Evolutionary conservation across 805 yeast genomes (phyloP).

Genomic region (Starmera caribaea): DNA sequence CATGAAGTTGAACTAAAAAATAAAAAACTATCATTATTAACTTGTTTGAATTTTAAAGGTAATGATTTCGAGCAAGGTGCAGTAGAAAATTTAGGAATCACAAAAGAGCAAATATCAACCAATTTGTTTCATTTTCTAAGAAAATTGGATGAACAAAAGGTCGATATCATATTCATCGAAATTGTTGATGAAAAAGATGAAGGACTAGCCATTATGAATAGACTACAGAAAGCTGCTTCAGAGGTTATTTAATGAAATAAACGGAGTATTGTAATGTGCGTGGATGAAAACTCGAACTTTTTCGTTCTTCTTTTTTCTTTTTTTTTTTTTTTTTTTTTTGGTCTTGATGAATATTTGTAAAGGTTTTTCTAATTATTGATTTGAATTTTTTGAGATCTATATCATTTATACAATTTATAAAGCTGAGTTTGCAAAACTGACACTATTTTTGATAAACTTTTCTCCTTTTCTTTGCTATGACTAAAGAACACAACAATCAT

Average conservation of each 20-base stretch:
- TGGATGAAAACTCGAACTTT: too few species aligned
- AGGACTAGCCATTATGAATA: constrained; percentile 92
- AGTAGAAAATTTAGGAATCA: constrained; percentile 29
- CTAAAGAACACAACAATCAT: neutral
- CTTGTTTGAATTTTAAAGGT: constrained; percentile 21
- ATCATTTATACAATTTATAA: too few species aligned
- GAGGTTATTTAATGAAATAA: constrained; percentile 27
- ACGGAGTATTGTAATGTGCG: too few species aligned
- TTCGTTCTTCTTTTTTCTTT: too few species aligned
- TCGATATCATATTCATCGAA: constrained; percentile 72
- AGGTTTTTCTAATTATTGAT: neutral
- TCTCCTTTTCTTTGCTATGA: neutral
- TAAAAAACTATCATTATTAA: constrained; percentile 42
- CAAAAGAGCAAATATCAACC: constrained; percentile 52
- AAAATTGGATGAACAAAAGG: constrained; percentile 61
- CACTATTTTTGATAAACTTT: neutral
- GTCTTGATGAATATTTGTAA: too few species aligned
- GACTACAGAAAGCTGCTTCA: constrained; percentile 77
- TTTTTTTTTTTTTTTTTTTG: too few species aligned
- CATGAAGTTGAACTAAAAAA: constrained; percentile 10
- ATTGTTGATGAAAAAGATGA: constrained; percentile 68
- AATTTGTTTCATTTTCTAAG: constrained; percentile 67
- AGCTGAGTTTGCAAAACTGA: too few species aligned
- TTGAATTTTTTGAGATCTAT: neutral
- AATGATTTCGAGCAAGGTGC: constrained; percentile 10